Evolutionary conservation across 1,284 basidiomycete genomes (phyloP), one percentile per base, ranked within the genome.

Genomic region (Acaromyces ingoldii): DNA sequence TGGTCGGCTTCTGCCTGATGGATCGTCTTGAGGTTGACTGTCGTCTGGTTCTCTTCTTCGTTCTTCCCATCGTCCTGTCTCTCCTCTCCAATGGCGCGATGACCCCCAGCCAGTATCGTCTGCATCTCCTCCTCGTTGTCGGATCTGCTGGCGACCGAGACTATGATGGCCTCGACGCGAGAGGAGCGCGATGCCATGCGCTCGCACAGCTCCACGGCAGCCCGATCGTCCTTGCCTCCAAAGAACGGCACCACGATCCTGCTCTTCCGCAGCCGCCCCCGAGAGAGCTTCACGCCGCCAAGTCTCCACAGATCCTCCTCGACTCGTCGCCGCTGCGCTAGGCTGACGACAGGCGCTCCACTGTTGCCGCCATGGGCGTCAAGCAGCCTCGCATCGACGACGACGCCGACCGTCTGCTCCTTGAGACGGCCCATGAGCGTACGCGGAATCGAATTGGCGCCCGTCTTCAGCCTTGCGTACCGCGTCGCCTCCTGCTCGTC

Each of bases 141-240:
- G 30, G 17, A 1, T 19, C 6, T 19, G 5, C 15, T 61, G 3
- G 52, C 41, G n/a, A 58, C 51, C 0, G 56, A 39, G 15, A 62
- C 42, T 7, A 66, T 59, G 33, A 63, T 21, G 9, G 53, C 62
- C n/a, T 65, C 57, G 2, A 60, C 57, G 10, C 38, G 24, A 15
- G 50, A 47, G 15, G 42, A 44, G n/a, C 24, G 17, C 7, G 49
- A 33, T 11, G 60, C 58, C 11, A 64, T 40, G 13, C 38, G 47
- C 2, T 51, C 42, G 33, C 56, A 29, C 10, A 66, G 28, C 28
- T 61, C 58, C 9, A 66, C 61, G 3, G 60, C 60, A 3, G 56
- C 56, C 3, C 62, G 47, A 43, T 66, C 63, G 40, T 66, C 63
- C 9, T 53, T 49, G 4, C 63, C 63, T 30, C 63, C 63, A 15